Evolutionary conservation across 2,329 filamentous ascomycete genomes (phyloP).

Genomic region (Escovopsis sp.): DNA sequence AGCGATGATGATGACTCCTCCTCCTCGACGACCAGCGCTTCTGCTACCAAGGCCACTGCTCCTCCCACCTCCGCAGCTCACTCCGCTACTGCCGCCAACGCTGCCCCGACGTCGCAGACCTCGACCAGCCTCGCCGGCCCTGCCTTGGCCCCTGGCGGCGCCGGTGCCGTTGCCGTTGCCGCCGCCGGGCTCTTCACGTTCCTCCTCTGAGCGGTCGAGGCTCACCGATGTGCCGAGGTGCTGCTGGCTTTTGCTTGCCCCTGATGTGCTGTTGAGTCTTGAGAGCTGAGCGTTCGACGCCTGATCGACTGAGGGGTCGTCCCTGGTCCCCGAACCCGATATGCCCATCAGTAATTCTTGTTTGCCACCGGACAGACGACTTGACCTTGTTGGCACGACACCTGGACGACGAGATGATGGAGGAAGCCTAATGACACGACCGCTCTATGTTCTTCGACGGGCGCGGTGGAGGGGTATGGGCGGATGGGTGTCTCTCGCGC

Average conservation of each 20-base stretch:
- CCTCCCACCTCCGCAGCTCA: constrained; percentile 10
- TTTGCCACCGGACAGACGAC: constrained; percentile 8
- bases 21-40: constrained; percentile 4
- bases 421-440: constrained; percentile 6
- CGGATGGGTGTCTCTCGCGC: constrained; percentile 26
- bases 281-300: constrained; percentile 5
- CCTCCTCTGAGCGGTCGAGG: constrained; percentile 25
- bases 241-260: constrained; percentile 1
- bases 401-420: constrained; percentile 10
- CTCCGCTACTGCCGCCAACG: constrained; percentile 7
- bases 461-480: constrained; percentile 7
- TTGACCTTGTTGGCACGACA: constrained; percentile 7
- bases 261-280: constrained; percentile 4
- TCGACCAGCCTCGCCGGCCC: constrained; percentile 21
- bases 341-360: constrained; percentile 17
- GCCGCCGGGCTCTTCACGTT: constrained; percentile 39
- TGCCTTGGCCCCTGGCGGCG: constrained; percentile 28
- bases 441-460: constrained; percentile 5
- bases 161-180: constrained; percentile 28
- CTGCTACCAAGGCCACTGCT: constrained; percentile 14
- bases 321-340: constrained; percentile 20
- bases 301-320: constrained; percentile 4
- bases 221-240: constrained; percentile 8
- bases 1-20: constrained; percentile 1
- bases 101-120: constrained; percentile 10